A percentile compares a stretch with the other conserved stretches of the same genome.
phyloP scores from a whole-genome alignment of 805 yeast species.

The Suhomyces pyralidae region DNA sequence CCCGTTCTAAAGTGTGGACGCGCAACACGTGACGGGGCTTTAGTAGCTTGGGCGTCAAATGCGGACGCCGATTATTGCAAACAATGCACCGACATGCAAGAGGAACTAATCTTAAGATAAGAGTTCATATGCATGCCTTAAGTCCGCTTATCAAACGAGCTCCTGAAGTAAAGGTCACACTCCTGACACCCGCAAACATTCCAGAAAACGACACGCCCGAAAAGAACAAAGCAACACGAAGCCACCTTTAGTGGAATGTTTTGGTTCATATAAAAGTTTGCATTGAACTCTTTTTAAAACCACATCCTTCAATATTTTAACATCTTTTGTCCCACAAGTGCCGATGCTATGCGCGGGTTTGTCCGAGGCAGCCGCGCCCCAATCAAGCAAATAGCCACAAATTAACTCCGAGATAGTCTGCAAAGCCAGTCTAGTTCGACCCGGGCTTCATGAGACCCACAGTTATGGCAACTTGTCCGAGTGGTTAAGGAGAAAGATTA shows the following conservation, averaged over 20 bases:
- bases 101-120: not conserved
- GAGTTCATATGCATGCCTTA: not conserved
- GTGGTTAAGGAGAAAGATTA: conserved; percentile 64
- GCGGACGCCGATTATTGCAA: not conserved
- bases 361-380: too few species aligned
- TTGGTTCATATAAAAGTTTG: too few species aligned
- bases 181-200: not conserved
- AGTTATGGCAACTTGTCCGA: conserved; percentile 48
- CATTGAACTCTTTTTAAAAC: too few species aligned
- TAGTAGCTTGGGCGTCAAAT: not conserved
- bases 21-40: not conserved
- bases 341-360: not conserved
- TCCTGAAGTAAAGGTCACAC: not conserved
- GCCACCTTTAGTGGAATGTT: too few species aligned
- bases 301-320: too few species aligned
- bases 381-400: not conserved
- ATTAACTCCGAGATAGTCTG: not conserved
- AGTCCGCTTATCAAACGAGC: not conserved
- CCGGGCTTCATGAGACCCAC: not conserved
- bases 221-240: too few species aligned
- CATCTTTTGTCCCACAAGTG: not conserved
- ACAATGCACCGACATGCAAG: not conserved
- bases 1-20: not conserved
- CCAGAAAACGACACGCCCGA: too few species aligned
- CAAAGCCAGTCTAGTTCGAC: not conserved